Base-by-base conservation (phyloP, 2,329 filamentous ascomycete species). In the Scolecobasidium constrictum region DNA sequence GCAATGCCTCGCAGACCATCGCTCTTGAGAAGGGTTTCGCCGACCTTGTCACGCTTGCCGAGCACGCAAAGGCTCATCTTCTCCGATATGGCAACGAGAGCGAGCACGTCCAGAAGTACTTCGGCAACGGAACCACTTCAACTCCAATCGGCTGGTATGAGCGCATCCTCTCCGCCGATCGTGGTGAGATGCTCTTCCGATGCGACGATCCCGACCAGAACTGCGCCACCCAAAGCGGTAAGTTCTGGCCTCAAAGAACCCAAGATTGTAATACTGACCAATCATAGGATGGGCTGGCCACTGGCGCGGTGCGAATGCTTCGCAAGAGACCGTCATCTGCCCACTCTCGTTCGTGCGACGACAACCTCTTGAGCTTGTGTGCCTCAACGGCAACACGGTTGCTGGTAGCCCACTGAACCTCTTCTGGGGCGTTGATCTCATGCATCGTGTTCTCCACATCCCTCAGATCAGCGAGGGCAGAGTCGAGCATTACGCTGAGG, bases 121-220 rank as follows among this genome's bases (percentile, higher is more conserved):
- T 84, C 53, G 77, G 80, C 36, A 67, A 73, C 41, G 65, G 65
- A 1, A 65, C 75, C 3, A 75, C 77, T 2, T 69, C 71, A 17
- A 67, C 71, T 47, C 69, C 74, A 3, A 65, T 78, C 34, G 81
- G 80, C 4, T 78, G 75, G 66, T 80, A 70, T 49, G 73, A 79
- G 42, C 70, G 73, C 45, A 64, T 84, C 22, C 64, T 74, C 50
- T 67, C 67, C 35, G 76, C 69, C 1, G 71, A 82, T 57, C 75
- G 74, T 52, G 62, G 62, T 0, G 67, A 64, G 19, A 65, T 79
- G 36, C 54, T 77, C 15, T 83, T 83, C 65, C 73, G 79, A 16
- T 83, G 81, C 50, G 81, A 85, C 47, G 75, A 84, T 49, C 70
- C 75, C 0, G 81, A 84, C 50, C 62, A 67, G 16, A 83, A 83